Percentiles rank a stretch among this genome's conserved stretches.
phyloP scores from a whole-genome alignment of 345 rosid genomes.

The Euphorbia lathyris region DNA sequence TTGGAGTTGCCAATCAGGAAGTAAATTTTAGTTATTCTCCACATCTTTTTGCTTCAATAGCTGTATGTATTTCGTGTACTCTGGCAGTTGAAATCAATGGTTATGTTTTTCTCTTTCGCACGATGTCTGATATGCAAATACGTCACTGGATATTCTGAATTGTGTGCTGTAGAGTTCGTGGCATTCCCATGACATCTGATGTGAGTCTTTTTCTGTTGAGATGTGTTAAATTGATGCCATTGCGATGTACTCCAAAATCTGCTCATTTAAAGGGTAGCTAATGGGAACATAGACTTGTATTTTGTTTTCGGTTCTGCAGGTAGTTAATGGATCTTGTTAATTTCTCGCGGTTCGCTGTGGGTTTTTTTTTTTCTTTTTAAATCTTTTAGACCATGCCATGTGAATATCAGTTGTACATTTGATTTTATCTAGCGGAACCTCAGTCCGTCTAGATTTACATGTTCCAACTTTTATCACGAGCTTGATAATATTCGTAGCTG shows the following conservation, averaged over 20 bases:
- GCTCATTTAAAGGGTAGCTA: not conserved
- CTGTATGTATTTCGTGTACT: not conserved
- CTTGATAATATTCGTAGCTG: not conserved
- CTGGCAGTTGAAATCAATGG: not conserved
- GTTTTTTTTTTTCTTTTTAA: not conserved
- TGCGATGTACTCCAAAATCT: not conserved
- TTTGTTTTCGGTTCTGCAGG: not conserved
- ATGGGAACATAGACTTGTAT: not conserved
- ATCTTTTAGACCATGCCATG: not conserved
- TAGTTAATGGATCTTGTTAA: not conserved
- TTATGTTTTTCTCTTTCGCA: not conserved
- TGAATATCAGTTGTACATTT: not conserved
- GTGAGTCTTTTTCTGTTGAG: not conserved
- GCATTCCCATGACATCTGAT: not conserved
- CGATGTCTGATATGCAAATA: not conserved
- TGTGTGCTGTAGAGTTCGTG: not conserved
- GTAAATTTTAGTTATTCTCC: not conserved
- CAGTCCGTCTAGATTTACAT: conserved; percentile 4
- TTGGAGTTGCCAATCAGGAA: not conserved
- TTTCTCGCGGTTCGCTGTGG: not conserved
- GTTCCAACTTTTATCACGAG: not conserved
- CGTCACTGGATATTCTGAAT: not conserved
- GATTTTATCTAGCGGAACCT: conserved; percentile 9
- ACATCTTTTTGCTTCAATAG: not conserved
- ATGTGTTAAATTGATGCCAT: not conserved